Evolutionary conservation across 2,329 filamentous ascomycete species (phyloP).

Genomic region (Fusarium sp.): DNA sequence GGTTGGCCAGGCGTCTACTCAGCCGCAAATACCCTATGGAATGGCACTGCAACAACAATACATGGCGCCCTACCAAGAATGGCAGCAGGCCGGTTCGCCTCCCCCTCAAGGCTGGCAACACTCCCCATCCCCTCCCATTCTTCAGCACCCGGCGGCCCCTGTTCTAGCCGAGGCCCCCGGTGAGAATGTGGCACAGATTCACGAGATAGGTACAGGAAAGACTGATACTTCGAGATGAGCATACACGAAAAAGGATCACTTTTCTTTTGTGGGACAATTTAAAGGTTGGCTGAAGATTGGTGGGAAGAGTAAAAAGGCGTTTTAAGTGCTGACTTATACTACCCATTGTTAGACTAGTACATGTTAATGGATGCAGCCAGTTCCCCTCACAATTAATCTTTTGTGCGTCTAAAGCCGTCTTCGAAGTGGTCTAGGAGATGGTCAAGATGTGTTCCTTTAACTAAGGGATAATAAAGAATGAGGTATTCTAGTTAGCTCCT

Average conservation of each 20-base stretch:
- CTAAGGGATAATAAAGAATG: too few relatives aligned
- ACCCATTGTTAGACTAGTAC: slow-evolving; percentile 8
- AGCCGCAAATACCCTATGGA: slow-evolving; percentile 26
- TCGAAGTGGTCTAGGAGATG: too few relatives aligned
- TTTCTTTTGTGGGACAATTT: neutral
- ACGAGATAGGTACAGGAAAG: slow-evolving; percentile 26
- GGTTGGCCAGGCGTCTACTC: slow-evolving; percentile 10
- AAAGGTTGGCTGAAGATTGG: slow-evolving; percentile 2
- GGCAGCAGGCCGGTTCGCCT: slow-evolving; percentile 19
- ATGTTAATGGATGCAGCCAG: neutral
- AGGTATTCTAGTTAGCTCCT: too few relatives aligned
- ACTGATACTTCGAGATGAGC: slow-evolving; percentile 1
- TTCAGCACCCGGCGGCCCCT: slow-evolving; percentile 1
- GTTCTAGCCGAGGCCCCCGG: slow-evolving; percentile 26
- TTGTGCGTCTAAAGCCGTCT: too few relatives aligned
- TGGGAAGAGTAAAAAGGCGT: neutral
- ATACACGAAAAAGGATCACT: neutral
- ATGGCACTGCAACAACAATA: slow-evolving; percentile 19
- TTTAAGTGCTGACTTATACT: slow-evolving; percentile 27
- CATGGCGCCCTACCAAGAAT: slow-evolving; percentile 28
- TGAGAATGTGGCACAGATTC: slow-evolving; percentile 11
- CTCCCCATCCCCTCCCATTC: slow-evolving; percentile 2
- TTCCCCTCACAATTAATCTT: neutral
- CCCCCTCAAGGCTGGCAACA: slow-evolving; percentile 28
- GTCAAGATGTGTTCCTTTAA: too few relatives aligned